Percentiles rank a stretch among this genome's conserved stretches.
These are phyloP conservation scores for Tinospora cordifolia DNA, from an alignment of 164 flowering plant genomes.

Conservation along the genomic window DNA sequence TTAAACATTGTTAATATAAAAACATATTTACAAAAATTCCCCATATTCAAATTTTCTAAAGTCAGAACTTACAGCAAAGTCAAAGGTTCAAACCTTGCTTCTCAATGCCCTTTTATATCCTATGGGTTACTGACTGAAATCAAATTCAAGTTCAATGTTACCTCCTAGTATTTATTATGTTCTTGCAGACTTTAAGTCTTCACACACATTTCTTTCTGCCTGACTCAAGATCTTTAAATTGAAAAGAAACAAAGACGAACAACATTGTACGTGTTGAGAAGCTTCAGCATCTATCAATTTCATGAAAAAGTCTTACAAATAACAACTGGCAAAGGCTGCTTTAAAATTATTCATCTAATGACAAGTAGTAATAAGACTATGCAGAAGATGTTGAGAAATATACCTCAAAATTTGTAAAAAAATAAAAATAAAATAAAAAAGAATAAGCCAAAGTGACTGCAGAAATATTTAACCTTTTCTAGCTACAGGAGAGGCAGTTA, in stretches of 20 bases:
- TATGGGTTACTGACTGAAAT: no score
- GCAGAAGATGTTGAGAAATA: neutral
- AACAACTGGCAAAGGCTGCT: neutral
- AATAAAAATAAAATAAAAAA: neutral
- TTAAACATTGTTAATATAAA: no score
- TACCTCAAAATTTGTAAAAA: neutral
- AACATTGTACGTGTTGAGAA: neutral
- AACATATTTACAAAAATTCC: no score
- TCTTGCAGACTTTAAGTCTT: neutral
- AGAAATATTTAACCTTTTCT: slow-evolving; percentile 53
- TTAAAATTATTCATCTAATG: neutral
- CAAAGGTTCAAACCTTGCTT: no score
- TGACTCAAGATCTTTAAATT: neutral
- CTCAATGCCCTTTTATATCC: no score
- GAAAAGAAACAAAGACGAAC: neutral
- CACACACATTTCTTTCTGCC: neutral
- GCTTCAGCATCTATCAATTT: neutral
- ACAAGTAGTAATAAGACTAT: neutral
- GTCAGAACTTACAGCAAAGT: no score
- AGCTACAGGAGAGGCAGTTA: slow-evolving; percentile 79
- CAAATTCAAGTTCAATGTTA: no score
- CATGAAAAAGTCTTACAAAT: neutral
- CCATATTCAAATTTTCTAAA: no score
- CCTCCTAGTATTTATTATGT: no score
- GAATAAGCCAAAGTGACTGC: neutral